Base-by-base conservation (phyloP, 768 basidiomycete genomes). In the Clavaria fumosa region DNA sequence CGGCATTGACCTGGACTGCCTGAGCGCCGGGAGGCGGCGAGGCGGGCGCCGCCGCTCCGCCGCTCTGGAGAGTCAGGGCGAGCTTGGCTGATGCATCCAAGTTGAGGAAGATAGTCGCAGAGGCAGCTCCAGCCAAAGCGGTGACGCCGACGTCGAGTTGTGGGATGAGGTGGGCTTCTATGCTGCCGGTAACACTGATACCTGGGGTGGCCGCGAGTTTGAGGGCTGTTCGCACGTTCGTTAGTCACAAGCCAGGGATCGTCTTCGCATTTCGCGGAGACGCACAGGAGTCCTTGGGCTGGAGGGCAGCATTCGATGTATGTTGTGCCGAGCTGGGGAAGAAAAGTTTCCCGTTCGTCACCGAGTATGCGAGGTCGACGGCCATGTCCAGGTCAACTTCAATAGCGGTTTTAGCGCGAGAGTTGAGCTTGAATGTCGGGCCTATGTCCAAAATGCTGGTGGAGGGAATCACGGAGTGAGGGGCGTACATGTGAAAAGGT, bases 391-490 rank as follows among this genome's bases (percentile, higher is more conserved):
- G 47, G 31, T 56, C 45, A 20, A 62, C 43, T 22, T 58, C 60
- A n/a, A 65, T 41, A 14, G 24, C 41, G 0, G 54, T 55, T 0
- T 24, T 43, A 1, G 48, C 52, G 37, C 53, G 45, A 1, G 46
- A 62, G 10, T 50, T 41, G 34, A 65, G 47, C 24, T 57, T 46
- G 53, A 64, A 64, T 1, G 53, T 52, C 5, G 65, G 62, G 5
- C 62, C 65, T 27, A 67, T 31, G 12, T 48, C 54, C n/a, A 67
- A 47, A 41, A 67, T 54, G 5, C 62, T 60, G 31, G 30, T 7
- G 6, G 17, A 22, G 2, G 22, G 9, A 33, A 34, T 7, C 5
- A 23, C 11, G 15, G 7, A 34, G 20, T 24, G 7, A 19, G 12
- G n/a, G 15, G 7, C 7, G 23, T 17, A 14, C 17, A 10, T 14